Base-by-base conservation (phyloP, 192 early-diverging fungal species). In the Backusella mclennaniae region DNA sequence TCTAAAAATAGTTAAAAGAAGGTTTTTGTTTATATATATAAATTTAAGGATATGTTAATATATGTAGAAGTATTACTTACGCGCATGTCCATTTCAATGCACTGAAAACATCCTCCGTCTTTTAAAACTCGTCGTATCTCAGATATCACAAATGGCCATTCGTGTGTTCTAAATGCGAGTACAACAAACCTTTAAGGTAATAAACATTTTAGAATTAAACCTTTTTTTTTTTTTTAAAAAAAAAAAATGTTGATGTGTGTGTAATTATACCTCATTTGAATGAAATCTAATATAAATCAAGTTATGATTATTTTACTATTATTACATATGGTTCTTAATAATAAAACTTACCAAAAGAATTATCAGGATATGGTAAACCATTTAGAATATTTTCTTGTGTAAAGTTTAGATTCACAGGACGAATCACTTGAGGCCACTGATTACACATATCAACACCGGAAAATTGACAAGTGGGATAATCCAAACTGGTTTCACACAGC, bases 401-500 rank as follows among this genome's bases (percentile, higher is more conserved):
- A 56, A 78, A 78, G 35, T 31, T 53, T n/a, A 78, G 33, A 36
- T 78, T 78, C 17, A 69, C 77, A 39, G 77, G 77, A 9, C 77
- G 71, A 67, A 78, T 78, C 19, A 74, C 71, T 69, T 78, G 71
- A 15, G 77, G 77, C 77, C 77, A 78, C 36, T 74, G 39, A 53
- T 8, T 67, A 53, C 71, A 68, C 77, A 78, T 78, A 67, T 78
- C 77, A 35, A 78, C 39, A 73, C 77, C 77, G 23, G 56, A 42
- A 68, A 78, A 78, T 35, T 74, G 77, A 72, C 77, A 78, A 73
- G 35, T 73, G 9, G 77, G 77, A 31, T 78, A 78, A 26, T 78
- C 77, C 7, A 78, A 46, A 33, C 77, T 78, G 15, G 77, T 78
- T 52, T 78, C 71, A 69, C 77, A 78, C 12, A 78, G 41, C 77